Evolutionary conservation across 2,329 filamentous ascomycete species (phyloP).

Genomic region (Fusarium hainanense): DNA sequence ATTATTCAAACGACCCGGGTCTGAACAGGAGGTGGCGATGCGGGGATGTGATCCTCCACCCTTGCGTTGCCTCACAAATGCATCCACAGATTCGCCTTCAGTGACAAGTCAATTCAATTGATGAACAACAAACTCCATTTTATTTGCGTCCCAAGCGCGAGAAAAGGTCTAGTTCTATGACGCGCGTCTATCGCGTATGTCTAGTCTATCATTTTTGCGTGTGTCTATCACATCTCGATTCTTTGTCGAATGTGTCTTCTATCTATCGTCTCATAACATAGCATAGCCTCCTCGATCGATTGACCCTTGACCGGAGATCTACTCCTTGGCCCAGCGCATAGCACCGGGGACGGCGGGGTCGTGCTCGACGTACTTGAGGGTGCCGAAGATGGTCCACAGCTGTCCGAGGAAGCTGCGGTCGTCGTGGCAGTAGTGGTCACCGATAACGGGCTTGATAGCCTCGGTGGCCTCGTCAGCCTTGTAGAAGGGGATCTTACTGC

Average conservation of each 20-base stretch:
- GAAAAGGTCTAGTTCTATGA: conserved; percentile 29
- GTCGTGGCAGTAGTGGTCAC: conserved; percentile 79
- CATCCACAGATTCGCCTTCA: not conserved
- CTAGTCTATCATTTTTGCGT: conserved; percentile 38
- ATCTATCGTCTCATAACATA: conserved; percentile 19
- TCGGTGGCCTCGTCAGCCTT: conserved; percentile 65
- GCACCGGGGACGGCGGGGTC: conserved; percentile 41
- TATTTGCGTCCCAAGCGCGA: conserved; percentile 16
- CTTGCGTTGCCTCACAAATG: not conserved
- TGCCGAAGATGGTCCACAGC: conserved; percentile 45
- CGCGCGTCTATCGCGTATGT: conserved; percentile 26
- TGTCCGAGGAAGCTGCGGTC: conserved; percentile 47
- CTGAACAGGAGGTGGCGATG: not conserved
- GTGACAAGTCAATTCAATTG: not conserved
- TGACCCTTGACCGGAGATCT: conserved; percentile 22
- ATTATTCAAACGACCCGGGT: conserved; percentile 5
- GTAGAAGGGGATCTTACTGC: conserved; percentile 53
- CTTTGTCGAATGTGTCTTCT: conserved; percentile 1
- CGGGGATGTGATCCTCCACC: conserved; percentile 6
- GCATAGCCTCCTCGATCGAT: conserved; percentile 1
- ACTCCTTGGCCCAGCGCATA: conserved; percentile 46
- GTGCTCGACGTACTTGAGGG: conserved; percentile 48
- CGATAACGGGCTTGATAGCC: conserved; percentile 89
- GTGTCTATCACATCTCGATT: conserved; percentile 18
- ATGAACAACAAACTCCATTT: conserved; percentile 30